Evolutionary conservation across 306 rosid genomes (phyloP).

Genomic region (Castanopsis chinensis): DNA sequence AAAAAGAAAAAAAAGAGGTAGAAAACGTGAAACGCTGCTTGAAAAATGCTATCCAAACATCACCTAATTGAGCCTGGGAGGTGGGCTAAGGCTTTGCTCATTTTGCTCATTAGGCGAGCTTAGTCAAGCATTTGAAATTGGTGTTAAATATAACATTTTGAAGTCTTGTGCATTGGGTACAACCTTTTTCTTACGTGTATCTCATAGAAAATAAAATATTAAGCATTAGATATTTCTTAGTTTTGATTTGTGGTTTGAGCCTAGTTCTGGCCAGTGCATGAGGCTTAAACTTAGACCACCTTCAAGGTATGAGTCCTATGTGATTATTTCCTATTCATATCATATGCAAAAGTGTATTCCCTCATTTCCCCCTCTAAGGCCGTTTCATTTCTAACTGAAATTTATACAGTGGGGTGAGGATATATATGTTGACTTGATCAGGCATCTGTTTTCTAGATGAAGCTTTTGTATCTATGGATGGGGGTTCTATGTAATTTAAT

Average conservation of each 20-base stretch:
- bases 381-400: too few relatives aligned
- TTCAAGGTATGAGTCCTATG: not conserved
- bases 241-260: not conserved
- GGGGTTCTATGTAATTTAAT: not conserved
- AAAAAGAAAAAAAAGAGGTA: too few relatives aligned
- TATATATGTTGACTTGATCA: too few relatives aligned
- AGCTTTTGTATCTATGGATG: not conserved
- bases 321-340: too few relatives aligned
- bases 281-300: not conserved
- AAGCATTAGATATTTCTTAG: not conserved
- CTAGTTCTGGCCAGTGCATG: not conserved
- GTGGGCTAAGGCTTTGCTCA: not conserved
- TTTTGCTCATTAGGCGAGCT: not conserved
- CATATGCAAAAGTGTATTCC: not conserved
- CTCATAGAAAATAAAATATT: too few relatives aligned
- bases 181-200: too few relatives aligned
- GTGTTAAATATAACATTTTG: too few relatives aligned
- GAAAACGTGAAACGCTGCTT: too few relatives aligned
- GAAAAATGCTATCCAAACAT: too few relatives aligned
- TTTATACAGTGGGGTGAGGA: too few relatives aligned
- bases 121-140: not conserved
- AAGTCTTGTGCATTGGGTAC: too few relatives aligned
- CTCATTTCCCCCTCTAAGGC: not conserved
- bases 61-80: not conserved
- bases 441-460: not conserved